A percentile compares a stretch with the other conserved stretches of the same genome.
Evolutionary conservation across 352 stramenopile species (phyloP).

Genomic region (Phytophthora podocarpi): DNA sequence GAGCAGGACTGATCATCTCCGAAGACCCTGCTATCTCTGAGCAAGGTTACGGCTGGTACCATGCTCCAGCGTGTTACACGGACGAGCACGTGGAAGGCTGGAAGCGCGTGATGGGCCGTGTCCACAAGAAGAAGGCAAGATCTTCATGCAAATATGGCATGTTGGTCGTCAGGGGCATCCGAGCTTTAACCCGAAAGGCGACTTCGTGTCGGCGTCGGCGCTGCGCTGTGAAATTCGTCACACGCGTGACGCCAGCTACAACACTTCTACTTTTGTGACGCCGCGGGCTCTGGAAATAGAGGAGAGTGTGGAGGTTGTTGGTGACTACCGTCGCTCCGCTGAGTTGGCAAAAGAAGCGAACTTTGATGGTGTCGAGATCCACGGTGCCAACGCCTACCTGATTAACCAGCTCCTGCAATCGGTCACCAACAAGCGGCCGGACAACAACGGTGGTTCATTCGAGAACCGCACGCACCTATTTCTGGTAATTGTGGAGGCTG

Average conservation of each 20-base stretch:
- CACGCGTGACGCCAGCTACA: slow-evolving; percentile 33
- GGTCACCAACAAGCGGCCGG: slow-evolving; percentile 69
- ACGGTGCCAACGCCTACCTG: slow-evolving; percentile 91
- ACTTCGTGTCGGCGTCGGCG: slow-evolving; percentile 55
- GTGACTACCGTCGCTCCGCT: slow-evolving; percentile 66
- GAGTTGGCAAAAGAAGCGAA: slow-evolving; percentile 58
- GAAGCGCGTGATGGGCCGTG: slow-evolving; percentile 63
- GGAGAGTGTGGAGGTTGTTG: slow-evolving; percentile 66
- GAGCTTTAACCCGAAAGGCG: slow-evolving; percentile 47
- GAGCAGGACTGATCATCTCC: slow-evolving; percentile 65
- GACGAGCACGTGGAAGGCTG: slow-evolving; percentile 49
- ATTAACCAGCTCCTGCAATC: slow-evolving; percentile 89
- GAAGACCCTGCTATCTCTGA: slow-evolving; percentile 57
- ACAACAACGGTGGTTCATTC: slow-evolving; percentile 48
- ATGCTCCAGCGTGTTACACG: slow-evolving; percentile 43
- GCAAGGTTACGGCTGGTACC: slow-evolving; percentile 40
- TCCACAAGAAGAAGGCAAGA: slow-evolving; percentile 83
- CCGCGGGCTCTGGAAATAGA: slow-evolving; percentile 66
- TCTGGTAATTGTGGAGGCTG: slow-evolving; percentile 59
- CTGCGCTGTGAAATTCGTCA: slow-evolving; percentile 22
- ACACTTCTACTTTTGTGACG: slow-evolving; percentile 32
- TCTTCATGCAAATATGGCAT: slow-evolving; percentile 89
- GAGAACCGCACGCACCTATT: slow-evolving; percentile 57
- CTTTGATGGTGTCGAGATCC: slow-evolving; percentile 63
- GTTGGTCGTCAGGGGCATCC: slow-evolving; percentile 65